A percentile compares a stretch with the other conserved stretches of the same genome.
Conservation (phyloP, 148 eudicot genomes). For the Mesembryanthemum crystallinum region DNA sequence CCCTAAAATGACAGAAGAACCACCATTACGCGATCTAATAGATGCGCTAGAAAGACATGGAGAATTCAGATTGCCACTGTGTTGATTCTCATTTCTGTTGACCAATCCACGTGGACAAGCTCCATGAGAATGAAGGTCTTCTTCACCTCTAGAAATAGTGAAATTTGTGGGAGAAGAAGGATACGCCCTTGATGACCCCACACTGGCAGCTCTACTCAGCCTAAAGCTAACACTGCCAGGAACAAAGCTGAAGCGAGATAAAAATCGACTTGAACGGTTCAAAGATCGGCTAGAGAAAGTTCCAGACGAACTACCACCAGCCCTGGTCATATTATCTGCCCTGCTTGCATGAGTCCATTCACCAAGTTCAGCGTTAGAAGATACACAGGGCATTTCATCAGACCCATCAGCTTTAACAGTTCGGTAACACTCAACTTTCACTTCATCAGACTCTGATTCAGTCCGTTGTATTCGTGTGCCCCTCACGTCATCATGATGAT, state of each 20-base stretch:
- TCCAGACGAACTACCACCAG: conserved; percentile 50
- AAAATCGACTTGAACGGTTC: conserved; percentile 59
- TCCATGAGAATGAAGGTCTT: conserved; percentile 39
- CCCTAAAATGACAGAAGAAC: conserved; percentile 33
- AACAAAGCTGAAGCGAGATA: conserved; percentile 74
- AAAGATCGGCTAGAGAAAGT: conserved; percentile 47
- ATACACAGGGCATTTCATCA: conserved; percentile 40
- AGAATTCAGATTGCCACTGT: conserved; percentile 41
- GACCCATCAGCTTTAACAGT: conserved; percentile 47
- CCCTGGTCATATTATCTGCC: conserved; percentile 34
- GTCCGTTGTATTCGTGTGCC: conserved; percentile 32
- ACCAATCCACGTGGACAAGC: conserved; percentile 28
- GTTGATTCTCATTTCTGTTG: conserved; percentile 35
- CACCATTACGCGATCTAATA: conserved; percentile 35
- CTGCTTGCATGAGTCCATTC: conserved; percentile 59
- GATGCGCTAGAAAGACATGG: conserved; percentile 37
- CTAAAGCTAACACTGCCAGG: conserved; percentile 80
- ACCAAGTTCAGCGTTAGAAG: conserved; percentile 42
- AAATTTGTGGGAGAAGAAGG: conserved; percentile 51
- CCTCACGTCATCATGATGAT: conserved; percentile 34
- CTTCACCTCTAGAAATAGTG: conserved; percentile 38
- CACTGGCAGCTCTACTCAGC: conserved; percentile 63
- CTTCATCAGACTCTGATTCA: conserved; percentile 38
- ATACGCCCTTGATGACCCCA: conserved; percentile 53
- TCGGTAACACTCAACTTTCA: conserved; percentile 41